phyloP scores from a whole-genome alignment of 352 stramenopile genomes.

The Globisporangium megalacanthum region DNA sequence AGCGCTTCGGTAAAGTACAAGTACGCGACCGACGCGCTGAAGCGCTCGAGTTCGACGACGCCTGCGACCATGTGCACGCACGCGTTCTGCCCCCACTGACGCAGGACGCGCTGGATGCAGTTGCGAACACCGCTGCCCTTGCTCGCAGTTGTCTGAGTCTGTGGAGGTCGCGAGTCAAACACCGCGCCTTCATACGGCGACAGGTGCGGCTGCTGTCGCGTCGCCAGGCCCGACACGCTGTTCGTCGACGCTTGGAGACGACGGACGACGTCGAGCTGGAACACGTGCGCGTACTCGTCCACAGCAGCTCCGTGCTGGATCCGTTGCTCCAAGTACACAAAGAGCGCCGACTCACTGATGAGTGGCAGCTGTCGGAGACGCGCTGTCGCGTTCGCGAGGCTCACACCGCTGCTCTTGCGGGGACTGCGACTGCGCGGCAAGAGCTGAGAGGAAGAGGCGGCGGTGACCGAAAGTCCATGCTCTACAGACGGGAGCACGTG shows the following conservation, averaged over 20 bases:
- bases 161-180: constrained; percentile 15
- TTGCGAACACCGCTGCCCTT: constrained; percentile 14
- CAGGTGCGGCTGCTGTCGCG: constrained; percentile 8
- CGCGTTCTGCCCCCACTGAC: constrained; percentile 19
- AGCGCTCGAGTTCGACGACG: constrained; percentile 43
- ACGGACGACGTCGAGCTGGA: constrained; percentile 37
- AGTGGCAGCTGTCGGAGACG: neutral
- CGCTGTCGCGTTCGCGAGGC: neutral
- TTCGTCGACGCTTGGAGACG: constrained; percentile 18
- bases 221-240: neutral
- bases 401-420: neutral
- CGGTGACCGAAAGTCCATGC: neutral
- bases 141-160: neutral
- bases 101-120: constrained; percentile 16
- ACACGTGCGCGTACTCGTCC: constrained; percentile 51
- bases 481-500: constrained; percentile 22
- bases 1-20: constrained; percentile 42
- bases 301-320: constrained; percentile 13
- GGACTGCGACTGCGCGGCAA: neutral
- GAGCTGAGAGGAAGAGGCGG: neutral
- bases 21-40: constrained; percentile 28
- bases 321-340: constrained; percentile 40
- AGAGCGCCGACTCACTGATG: constrained; percentile 34
- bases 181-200: constrained; percentile 33
- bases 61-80: constrained; percentile 46